Percentiles rank a stretch among this genome's conserved stretches.
These are phyloP conservation scores for Gossypium turneri DNA, from an alignment of 345 rosid species.

Conservation along the genomic window DNA sequence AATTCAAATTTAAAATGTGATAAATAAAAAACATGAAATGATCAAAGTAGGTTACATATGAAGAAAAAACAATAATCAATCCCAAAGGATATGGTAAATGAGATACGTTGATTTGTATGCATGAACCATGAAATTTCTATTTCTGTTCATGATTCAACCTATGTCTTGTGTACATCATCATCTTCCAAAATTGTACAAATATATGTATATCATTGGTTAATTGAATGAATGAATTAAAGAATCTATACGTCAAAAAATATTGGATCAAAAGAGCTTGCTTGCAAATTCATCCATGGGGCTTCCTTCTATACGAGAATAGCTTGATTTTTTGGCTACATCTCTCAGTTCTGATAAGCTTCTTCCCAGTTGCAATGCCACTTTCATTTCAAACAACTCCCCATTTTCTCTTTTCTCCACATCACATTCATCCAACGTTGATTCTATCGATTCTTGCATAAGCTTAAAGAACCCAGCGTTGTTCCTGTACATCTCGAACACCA, in stretches of 20 bases:
- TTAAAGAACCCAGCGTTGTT: slow-evolving; percentile 46
- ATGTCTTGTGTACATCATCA: not conserved
- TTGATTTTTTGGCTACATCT: slow-evolving; percentile 25
- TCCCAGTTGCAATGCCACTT: slow-evolving; percentile 45
- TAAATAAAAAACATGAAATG: no score
- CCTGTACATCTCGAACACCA: slow-evolving; percentile 56
- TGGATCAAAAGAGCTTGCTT: slow-evolving; percentile 43
- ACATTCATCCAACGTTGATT: slow-evolving; percentile 31
- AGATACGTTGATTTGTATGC: no score
- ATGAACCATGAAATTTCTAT: not conserved
- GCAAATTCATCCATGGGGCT: slow-evolving; percentile 35
- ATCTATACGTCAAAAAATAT: not conserved
- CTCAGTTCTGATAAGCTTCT: slow-evolving; percentile 44
- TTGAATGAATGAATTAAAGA: not conserved
- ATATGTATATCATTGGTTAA: not conserved
- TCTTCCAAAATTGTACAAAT: not conserved
- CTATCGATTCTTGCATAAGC: slow-evolving; percentile 39
- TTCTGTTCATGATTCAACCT: not conserved
- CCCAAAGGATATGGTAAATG: no score
- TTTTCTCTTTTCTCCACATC: slow-evolving; percentile 38
- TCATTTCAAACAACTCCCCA: slow-evolving; percentile 33
- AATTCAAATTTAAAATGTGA: no score
- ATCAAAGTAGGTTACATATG: no score
- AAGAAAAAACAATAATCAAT: no score
- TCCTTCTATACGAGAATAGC: slow-evolving; percentile 11